Conservation (phyloP, 768 basidiomycete species). For the Agrocybe pediades region DNA sequence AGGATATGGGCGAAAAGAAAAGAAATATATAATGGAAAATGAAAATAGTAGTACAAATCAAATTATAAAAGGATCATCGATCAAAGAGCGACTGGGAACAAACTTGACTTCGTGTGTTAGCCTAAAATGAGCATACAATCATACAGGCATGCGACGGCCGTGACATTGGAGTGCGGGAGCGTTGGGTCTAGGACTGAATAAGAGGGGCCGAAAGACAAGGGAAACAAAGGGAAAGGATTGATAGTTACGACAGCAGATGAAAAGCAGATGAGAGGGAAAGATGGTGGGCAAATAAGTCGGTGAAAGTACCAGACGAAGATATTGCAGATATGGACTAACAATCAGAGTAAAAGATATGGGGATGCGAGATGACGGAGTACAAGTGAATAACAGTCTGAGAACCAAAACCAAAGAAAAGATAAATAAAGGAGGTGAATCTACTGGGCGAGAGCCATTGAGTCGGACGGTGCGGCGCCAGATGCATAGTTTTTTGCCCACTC, state of each 20-base stretch:
- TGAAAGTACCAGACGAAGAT: slow-evolving; percentile 12
- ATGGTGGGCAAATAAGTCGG: slow-evolving; percentile 7
- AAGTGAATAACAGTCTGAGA: slow-evolving; percentile 7
- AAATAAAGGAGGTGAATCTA: slow-evolving; percentile 22
- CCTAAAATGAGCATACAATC: slow-evolving; percentile 26
- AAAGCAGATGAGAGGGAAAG: slow-evolving; percentile 25
- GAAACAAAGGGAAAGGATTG: slow-evolving; percentile 4
- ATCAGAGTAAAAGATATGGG: slow-evolving; percentile 12
- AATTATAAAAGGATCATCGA: slow-evolving; percentile 18
- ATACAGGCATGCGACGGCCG: slow-evolving; percentile 25
- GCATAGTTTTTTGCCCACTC: slow-evolving; percentile 67
- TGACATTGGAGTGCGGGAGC: slow-evolving; percentile 20
- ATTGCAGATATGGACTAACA: slow-evolving; percentile 7
- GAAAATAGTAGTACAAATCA: slow-evolving; percentile 15
- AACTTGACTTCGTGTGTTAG: slow-evolving; percentile 9
- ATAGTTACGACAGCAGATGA: slow-evolving; percentile 30
- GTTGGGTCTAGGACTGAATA: slow-evolving; percentile 19
- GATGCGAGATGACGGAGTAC: slow-evolving; percentile 16
- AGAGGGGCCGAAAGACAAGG: slow-evolving; percentile 5
- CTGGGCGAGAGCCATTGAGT: slow-evolving; percentile 49
- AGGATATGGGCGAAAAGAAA: slow-evolving; percentile 10
- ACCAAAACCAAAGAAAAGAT: slow-evolving; percentile 5
- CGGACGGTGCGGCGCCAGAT: slow-evolving; percentile 32
- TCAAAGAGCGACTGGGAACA: slow-evolving; percentile 18
- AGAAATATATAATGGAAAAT: slow-evolving; percentile 14